Conservation (phyloP, 805 yeast genomes). For the Saturnispora ahearnii region DNA sequence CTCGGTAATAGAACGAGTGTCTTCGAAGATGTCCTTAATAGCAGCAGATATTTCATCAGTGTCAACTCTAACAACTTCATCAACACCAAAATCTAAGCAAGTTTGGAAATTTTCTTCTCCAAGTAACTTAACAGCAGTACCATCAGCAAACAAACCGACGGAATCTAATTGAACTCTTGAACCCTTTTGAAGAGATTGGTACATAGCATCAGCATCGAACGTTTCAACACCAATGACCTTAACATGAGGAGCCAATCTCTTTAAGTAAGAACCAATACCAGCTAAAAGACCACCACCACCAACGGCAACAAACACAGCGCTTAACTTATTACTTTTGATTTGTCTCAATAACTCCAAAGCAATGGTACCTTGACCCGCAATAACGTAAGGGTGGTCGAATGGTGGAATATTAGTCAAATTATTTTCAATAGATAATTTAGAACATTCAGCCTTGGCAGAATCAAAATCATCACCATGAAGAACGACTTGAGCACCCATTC, state of each 20-base stretch:
- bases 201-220: slow-evolving; percentile 87
- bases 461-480: slow-evolving; percentile 92
- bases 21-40: slow-evolving; percentile 92
- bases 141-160: slow-evolving; percentile 98
- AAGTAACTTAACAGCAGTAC: slow-evolving; percentile 85
- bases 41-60: slow-evolving; percentile 87
- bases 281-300: slow-evolving; percentile 98
- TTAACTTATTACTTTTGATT: slow-evolving; percentile 61
- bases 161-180: slow-evolving; percentile 46
- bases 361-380: slow-evolving; percentile 98
- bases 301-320: slow-evolving; percentile 84
- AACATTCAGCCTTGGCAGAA: slow-evolving; percentile 87
- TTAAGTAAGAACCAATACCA: slow-evolving; percentile 84
- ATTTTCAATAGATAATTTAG: slow-evolving; percentile 54
- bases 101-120: slow-evolving; percentile 91
- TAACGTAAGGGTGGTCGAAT: slow-evolving; percentile 93
- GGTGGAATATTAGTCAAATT: slow-evolving; percentile 93
- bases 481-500: slow-evolving; percentile 92
- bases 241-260: slow-evolving; percentile 95
- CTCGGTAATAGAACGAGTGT: slow-evolving; percentile 86
- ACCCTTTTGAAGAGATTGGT: slow-evolving; percentile 53
- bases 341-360: slow-evolving; percentile 91
- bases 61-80: slow-evolving; percentile 59
- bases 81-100: slow-evolving; percentile 62
- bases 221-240: slow-evolving; percentile 95